Conservation (phyloP, 306 rosid genomes). For the Lotus japonicus region DNA sequence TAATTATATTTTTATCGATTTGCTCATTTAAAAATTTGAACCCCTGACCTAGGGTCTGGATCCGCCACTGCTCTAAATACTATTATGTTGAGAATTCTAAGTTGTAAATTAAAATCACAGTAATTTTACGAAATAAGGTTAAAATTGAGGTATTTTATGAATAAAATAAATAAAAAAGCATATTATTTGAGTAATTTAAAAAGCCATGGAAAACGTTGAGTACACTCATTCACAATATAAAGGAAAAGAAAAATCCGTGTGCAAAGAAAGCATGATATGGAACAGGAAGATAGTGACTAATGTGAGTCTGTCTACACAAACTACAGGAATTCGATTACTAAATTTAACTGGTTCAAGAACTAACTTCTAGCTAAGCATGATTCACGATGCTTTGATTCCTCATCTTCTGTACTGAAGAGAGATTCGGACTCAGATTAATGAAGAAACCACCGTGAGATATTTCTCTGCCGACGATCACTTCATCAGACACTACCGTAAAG, state of each 20-base stretch:
- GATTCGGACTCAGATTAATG: neutral
- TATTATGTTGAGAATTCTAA: too few relatives aligned
- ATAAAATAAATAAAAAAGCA: too few relatives aligned
- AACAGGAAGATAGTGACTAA: neutral
- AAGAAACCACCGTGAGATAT: neutral
- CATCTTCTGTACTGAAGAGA: neutral
- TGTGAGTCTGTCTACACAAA: neutral
- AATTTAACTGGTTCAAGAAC: neutral
- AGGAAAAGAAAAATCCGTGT: neutral
- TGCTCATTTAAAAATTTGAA: too few relatives aligned
- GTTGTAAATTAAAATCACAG: too few relatives aligned
- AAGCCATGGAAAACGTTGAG: too few relatives aligned
- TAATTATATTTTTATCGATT: too few relatives aligned
- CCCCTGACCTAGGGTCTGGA: too few relatives aligned
- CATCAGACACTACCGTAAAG: neutral
- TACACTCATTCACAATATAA: neutral
- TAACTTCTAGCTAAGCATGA: neutral
- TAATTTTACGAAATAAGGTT: too few relatives aligned
- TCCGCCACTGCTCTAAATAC: too few relatives aligned
- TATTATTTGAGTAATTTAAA: too few relatives aligned
- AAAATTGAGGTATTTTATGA: too few relatives aligned
- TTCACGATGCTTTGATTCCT: neutral
- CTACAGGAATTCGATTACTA: neutral
- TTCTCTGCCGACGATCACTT: constrained; percentile 17
- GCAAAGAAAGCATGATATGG: neutral